Conservation (phyloP, 2,329 filamentous ascomycete species). For the Dactylellina parvicollis region DNA sequence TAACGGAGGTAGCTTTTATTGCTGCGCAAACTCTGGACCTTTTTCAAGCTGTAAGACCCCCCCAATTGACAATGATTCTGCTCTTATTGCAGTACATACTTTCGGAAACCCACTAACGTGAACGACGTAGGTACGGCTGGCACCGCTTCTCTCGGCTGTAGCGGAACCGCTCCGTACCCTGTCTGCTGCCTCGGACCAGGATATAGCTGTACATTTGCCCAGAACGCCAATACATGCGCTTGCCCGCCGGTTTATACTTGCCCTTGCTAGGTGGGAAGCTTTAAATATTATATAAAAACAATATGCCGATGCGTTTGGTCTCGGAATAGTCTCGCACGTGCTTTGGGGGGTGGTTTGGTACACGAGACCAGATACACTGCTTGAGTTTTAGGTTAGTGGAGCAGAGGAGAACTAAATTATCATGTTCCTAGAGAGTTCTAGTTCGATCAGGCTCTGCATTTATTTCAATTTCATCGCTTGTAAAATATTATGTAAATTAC, state of each 20-base stretch:
- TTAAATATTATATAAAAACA: no score
- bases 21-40: conserved; percentile 31
- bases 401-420: no score
- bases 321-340: no score
- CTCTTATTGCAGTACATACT: not conserved
- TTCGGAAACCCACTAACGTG: not conserved
- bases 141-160: conserved; percentile 1
- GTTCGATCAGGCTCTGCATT: no score
- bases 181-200: conserved; percentile 36
- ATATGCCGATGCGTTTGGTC: no score
- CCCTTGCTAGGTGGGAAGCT: conserved; percentile 18
- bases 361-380: no score
- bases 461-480: no score
- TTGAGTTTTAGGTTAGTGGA: no score
- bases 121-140: not conserved
- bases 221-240: conserved; percentile 26
- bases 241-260: conserved; percentile 38
- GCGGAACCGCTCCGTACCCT: conserved; percentile 16
- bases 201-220: conserved; percentile 45
- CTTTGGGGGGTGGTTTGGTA: no score
- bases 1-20: conserved; percentile 28
- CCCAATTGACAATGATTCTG: not conserved
- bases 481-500: not conserved
- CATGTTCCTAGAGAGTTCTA: no score
- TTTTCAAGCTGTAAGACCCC: conserved; percentile 33